These are phyloP conservation scores for Globisporangium nagaii DNA, from an alignment of 352 stramenopile species.

Conservation along the genomic window DNA sequence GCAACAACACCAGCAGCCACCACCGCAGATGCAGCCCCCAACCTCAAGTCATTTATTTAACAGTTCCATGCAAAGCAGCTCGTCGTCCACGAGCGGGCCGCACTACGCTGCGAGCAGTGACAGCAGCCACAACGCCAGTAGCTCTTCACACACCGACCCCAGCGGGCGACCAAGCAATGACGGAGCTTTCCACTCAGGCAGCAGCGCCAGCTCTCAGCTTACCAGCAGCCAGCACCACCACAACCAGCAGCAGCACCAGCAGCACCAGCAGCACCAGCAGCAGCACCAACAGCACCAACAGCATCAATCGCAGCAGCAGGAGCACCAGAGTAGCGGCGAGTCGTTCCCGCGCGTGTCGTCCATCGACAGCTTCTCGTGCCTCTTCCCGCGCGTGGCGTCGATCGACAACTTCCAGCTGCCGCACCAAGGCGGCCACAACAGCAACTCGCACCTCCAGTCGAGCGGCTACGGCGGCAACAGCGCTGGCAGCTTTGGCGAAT, in stretches of 20 bases:
- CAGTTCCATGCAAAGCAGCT: constrained; percentile 3
- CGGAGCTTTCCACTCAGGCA: not conserved
- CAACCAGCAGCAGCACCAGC: not conserved
- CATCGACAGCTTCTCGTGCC: constrained; percentile 80
- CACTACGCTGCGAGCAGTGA: not conserved
- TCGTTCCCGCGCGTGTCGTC: constrained; percentile 69
- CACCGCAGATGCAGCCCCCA: too few species aligned
- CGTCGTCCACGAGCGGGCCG: not conserved
- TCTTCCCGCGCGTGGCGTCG: constrained; percentile 78
- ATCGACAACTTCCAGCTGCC: constrained; percentile 72
- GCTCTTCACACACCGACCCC: not conserved
- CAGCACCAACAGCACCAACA: not conserved
- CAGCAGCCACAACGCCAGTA: not conserved
- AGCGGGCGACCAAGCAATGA: not conserved
- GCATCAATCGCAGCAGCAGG: not conserved
- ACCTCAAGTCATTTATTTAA: constrained; percentile 13
- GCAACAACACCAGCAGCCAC: not conserved
- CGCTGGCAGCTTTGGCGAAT: not conserved
- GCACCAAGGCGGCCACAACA: constrained; percentile 9
- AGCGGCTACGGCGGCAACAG: constrained; percentile 6
- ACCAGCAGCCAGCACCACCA: not conserved
- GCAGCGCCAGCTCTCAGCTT: not conserved
- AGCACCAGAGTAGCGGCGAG: constrained; percentile 9
- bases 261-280: not conserved
- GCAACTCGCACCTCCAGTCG: constrained; percentile 3